Conservation (phyloP, 345 rosid genomes). For the Gossypium longicalyx region DNA sequence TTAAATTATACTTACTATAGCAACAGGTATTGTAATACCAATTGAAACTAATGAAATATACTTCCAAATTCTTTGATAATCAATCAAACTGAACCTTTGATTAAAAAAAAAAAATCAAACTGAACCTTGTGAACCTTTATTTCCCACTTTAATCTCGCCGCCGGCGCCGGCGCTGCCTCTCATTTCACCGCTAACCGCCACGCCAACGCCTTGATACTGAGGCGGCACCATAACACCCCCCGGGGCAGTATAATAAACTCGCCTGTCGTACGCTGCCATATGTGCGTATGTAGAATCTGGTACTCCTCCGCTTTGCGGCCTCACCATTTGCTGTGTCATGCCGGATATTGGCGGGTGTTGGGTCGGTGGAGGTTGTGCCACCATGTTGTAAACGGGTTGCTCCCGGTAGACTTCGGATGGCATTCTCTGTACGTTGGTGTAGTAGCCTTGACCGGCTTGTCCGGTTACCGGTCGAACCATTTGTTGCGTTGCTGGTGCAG, state of each 20-base stretch:
- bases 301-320: conserved; percentile 34
- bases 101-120: conserved; percentile 13
- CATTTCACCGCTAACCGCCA: conserved; percentile 45
- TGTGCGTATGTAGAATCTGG: conserved; percentile 50
- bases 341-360: conserved; percentile 22
- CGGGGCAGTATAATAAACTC: conserved; percentile 54
- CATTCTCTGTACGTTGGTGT: conserved; percentile 56
- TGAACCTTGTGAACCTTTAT: conserved; percentile 39
- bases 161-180: conserved; percentile 15
- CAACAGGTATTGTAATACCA: neutral
- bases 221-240: conserved; percentile 42
- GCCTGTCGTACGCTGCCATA: conserved; percentile 53
- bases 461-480: conserved; percentile 45
- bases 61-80: neutral
- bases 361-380: conserved; percentile 27
- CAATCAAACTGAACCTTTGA: conserved; percentile 29
- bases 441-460: conserved; percentile 64
- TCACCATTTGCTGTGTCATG: conserved; percentile 31
- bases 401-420: conserved; percentile 70
- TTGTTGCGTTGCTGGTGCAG: conserved; percentile 25
- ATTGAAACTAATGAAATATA: conserved; percentile 13
- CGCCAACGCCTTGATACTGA: conserved; percentile 55
- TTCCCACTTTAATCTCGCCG: conserved; percentile 33
- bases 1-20: neutral
- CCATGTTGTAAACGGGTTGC: conserved; percentile 54